Evolutionary conservation across 306 rosid genomes (phyloP).

Genomic region (Begonia masoniana): DNA sequence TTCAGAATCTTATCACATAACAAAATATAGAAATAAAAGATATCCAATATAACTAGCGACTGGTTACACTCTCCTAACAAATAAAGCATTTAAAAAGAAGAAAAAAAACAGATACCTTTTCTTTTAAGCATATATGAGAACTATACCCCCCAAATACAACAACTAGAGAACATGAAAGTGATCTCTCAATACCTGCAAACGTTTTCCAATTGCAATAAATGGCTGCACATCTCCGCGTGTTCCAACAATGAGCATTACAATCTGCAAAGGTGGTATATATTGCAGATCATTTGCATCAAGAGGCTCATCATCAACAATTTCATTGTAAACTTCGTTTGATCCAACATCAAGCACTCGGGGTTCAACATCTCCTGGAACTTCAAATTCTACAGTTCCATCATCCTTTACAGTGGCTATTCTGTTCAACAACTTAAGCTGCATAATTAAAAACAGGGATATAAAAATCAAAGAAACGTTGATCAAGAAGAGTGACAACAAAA

Average conservation of each 20-base stretch:
- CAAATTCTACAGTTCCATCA: constrained; percentile 93
- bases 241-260: constrained; percentile 90
- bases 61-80: too few species aligned
- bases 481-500: background rate
- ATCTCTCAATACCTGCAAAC: constrained; percentile 50
- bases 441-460: constrained; percentile 13
- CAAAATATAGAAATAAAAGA: too few species aligned
- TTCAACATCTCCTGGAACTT: constrained; percentile 67
- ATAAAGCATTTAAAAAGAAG: too few species aligned
- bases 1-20: too few species aligned
- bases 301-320: constrained; percentile 36
- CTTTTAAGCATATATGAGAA: background rate
- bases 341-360: constrained; percentile 30
- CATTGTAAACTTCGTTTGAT: constrained; percentile 17
- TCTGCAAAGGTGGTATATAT: constrained; percentile 64
- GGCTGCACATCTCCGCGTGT: constrained; percentile 99
- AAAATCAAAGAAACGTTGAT: background rate
- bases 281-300: constrained; percentile 46
- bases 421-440: constrained; percentile 77
- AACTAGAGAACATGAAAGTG: too few species aligned
- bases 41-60: too few species aligned
- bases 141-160: background rate
- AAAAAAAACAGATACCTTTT: too few species aligned
- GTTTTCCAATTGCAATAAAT: constrained; percentile 88
- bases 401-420: constrained; percentile 87